These are phyloP conservation scores for Aspergillus caelatus DNA, from an alignment of 2,329 filamentous ascomycete species.

Conservation along the genomic window DNA sequence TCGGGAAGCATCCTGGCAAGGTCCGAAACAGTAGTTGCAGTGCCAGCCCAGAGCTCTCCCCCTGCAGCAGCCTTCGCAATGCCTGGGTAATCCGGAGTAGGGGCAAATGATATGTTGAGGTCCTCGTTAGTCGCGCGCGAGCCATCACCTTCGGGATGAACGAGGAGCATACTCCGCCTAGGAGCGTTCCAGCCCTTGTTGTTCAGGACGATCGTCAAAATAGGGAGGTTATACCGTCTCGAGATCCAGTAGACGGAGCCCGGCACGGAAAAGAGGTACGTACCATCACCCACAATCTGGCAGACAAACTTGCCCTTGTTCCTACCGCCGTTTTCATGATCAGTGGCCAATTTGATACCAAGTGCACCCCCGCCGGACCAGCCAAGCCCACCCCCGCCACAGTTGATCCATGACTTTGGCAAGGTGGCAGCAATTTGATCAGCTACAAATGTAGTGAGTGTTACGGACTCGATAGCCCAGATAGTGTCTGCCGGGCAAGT, in stretches of 20 bases:
- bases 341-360: slow-evolving; percentile 73
- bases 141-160: slow-evolving; percentile 66
- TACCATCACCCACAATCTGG: slow-evolving; percentile 69
- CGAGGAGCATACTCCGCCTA: slow-evolving; percentile 61
- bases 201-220: slow-evolving; percentile 69
- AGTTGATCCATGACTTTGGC: slow-evolving; percentile 78
- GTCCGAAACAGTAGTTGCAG: slow-evolving; percentile 60
- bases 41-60: slow-evolving; percentile 63
- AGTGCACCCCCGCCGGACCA: slow-evolving; percentile 78
- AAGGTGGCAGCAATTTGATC: slow-evolving; percentile 71
- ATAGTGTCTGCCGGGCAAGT: slow-evolving; percentile 67
- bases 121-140: slow-evolving; percentile 65
- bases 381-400: slow-evolving; percentile 76
- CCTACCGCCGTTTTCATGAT: slow-evolving; percentile 52
- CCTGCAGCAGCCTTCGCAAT: slow-evolving; percentile 69
- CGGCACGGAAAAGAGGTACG: slow-evolving; percentile 67
- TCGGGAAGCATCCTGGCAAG: slow-evolving; percentile 57
- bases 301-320: slow-evolving; percentile 63
- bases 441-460: slow-evolving; percentile 66
- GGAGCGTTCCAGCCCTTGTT: slow-evolving; percentile 75
- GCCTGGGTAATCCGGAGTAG: slow-evolving; percentile 67
- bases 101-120: slow-evolving; percentile 67
- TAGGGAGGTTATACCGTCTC: slow-evolving; percentile 65
- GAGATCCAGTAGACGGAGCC: slow-evolving; percentile 71
- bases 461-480: slow-evolving; percentile 78